A percentile compares a stretch with the other conserved stretches of the same genome.
Evolutionary conservation across 2,329 filamentous ascomycete genomes (phyloP).

Genomic region (Phialemoniopsis sp.): DNA sequence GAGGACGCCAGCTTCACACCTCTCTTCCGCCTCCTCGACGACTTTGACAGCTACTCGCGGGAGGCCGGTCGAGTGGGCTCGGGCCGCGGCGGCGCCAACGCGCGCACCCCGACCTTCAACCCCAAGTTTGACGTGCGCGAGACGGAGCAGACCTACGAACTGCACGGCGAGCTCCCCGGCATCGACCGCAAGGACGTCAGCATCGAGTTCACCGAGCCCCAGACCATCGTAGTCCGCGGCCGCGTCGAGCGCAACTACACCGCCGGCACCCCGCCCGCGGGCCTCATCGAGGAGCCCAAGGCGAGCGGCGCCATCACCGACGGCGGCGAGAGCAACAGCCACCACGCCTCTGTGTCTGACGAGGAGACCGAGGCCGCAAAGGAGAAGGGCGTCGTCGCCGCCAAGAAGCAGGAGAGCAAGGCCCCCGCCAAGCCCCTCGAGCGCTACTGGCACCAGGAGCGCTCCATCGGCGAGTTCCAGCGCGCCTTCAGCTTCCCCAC

Average conservation of each 20-base stretch:
- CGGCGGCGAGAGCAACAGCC: constrained; percentile 27
- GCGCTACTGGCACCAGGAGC: constrained; percentile 66
- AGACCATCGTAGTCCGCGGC: constrained; percentile 69
- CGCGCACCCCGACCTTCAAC: constrained; percentile 51
- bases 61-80: constrained; percentile 20
- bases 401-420: constrained; percentile 27
- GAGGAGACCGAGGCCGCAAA: constrained; percentile 30
- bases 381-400: constrained; percentile 16
- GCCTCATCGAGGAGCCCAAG: constrained; percentile 41
- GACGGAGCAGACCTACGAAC: constrained; percentile 63
- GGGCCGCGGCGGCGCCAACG: constrained; percentile 25
- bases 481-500: constrained; percentile 65
- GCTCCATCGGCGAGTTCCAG: constrained; percentile 62
- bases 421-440: constrained; percentile 16
- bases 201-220: constrained; percentile 75
- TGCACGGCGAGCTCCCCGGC: constrained; percentile 76
- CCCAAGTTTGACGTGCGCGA: constrained; percentile 79
- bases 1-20: constrained; percentile 16
- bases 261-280: constrained; percentile 46
- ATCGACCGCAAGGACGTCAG: constrained; percentile 64
- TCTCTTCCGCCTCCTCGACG: constrained; percentile 61
- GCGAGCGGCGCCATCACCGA: constrained; percentile 20
- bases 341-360: constrained; percentile 65
- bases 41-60: constrained; percentile 54
- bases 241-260: constrained; percentile 61